These are phyloP conservation scores for Monotropa hypopitys DNA, from an alignment of 179 eudicot genomes.

Conservation along the genomic window DNA sequence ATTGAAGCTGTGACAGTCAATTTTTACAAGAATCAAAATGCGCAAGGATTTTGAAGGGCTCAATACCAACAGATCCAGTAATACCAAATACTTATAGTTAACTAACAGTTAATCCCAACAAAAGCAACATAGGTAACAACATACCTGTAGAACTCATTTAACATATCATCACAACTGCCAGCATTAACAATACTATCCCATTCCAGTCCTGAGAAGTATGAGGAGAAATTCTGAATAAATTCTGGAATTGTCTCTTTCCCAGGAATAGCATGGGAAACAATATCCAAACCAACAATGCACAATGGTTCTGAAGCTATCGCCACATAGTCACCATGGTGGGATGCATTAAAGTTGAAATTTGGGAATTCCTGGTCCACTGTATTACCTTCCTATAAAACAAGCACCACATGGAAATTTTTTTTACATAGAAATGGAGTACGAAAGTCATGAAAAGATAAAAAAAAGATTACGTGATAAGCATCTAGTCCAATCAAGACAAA, in stretches of 20 bases:
- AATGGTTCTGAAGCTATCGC: conserved; percentile 88
- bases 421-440: neutral
- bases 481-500: neutral
- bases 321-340: conserved; percentile 80
- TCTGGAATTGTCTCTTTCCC: conserved; percentile 28
- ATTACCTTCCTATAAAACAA: conserved; percentile 29
- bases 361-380: conserved; percentile 29
- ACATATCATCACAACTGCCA: conserved; percentile 29
- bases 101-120: neutral
- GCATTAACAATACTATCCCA: conserved; percentile 46
- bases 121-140: neutral
- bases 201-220: conserved; percentile 54
- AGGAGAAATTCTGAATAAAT: conserved; percentile 38
- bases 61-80: neutral
- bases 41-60: neutral
- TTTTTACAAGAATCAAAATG: neutral
- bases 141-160: conserved; percentile 51
- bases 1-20: neutral
- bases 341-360: conserved; percentile 72
- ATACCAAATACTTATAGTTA: neutral
- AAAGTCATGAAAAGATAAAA: neutral
- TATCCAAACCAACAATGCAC: conserved; percentile 76
- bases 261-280: conserved; percentile 36
- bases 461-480: neutral
- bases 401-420: neutral